Percentiles rank a stretch among this genome's conserved stretches.
These are phyloP conservation scores for Alternaria ethzedia DNA, from an alignment of 2,329 filamentous ascomycete species.

Conservation along the genomic window DNA sequence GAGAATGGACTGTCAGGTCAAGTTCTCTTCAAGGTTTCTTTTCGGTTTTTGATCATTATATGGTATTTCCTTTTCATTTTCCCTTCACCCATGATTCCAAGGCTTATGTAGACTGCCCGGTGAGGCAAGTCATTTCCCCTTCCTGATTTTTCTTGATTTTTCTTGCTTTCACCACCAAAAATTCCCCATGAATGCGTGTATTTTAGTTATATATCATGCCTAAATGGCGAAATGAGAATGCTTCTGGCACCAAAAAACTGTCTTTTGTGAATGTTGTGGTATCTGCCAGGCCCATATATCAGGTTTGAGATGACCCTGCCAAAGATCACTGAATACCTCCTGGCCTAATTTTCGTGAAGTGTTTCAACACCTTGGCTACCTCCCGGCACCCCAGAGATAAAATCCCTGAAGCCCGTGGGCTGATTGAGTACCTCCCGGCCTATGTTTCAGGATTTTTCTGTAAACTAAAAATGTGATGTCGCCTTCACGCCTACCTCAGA, in stretches of 20 bases:
- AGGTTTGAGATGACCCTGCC: neutral
- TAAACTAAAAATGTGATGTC: neutral
- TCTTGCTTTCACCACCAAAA: neutral
- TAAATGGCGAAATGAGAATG: conserved; percentile 18
- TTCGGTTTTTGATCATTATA: conserved; percentile 1
- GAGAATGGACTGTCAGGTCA: neutral
- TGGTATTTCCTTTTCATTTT: conserved; percentile 6
- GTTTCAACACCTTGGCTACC: neutral
- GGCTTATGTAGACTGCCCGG: neutral
- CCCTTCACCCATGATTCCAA: conserved; percentile 1
- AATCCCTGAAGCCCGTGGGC: neutral
- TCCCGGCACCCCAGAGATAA: neutral
- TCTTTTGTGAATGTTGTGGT: neutral
- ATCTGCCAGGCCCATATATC: neutral
- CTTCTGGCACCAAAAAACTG: conserved; percentile 11
- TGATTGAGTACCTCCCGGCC: neutral
- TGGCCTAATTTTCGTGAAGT: neutral
- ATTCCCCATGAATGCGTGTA: conserved; percentile 9
- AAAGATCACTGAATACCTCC: neutral
- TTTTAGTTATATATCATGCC: conserved; percentile 8
- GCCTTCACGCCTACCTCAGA: neutral
- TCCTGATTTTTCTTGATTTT: neutral
- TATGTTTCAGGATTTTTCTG: neutral
- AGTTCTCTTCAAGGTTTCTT: neutral
- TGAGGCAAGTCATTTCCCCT: neutral